These are phyloP conservation scores for Rhynchosporium agropyri DNA, from an alignment of 2,329 filamentous ascomycete genomes.

Conservation along the genomic window DNA sequence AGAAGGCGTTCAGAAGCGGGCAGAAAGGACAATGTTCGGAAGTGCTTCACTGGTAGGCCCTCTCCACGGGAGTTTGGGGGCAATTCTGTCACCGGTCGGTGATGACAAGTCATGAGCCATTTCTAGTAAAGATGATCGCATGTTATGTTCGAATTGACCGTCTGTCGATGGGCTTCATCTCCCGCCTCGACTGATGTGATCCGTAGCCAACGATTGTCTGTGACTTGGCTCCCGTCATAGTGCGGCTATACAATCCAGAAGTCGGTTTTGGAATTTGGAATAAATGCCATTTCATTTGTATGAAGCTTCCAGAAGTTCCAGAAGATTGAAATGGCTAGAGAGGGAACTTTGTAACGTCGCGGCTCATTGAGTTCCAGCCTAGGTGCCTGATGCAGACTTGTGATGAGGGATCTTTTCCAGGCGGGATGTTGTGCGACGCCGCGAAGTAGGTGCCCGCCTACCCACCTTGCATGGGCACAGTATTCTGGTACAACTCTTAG, in stretches of 20 bases:
- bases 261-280: neutral
- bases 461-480: conserved; percentile 8
- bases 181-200: neutral
- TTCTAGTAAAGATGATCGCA: neutral
- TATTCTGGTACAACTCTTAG: neutral
- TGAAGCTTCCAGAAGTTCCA: conserved; percentile 5
- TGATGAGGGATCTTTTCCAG: neutral
- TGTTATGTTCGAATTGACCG: neutral
- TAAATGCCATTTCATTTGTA: neutral
- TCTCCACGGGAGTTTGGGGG: neutral
- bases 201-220: neutral
- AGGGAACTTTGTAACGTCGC: neutral
- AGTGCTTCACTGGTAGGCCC: too few species aligned
- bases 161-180: conserved; percentile 1
- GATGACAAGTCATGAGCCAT: neutral
- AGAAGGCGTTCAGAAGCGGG: neutral
- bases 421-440: conserved; percentile 19
- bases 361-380: neutral
- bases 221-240: conserved; percentile 5
- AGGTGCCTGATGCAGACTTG: neutral
- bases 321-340: neutral
- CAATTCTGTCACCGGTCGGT: neutral
- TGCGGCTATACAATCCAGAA: neutral
- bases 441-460: conserved; percentile 8
- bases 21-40: too few species aligned